These are phyloP conservation scores for Sinapis alba DNA, from an alignment of 441 rosid species.

Conservation along the genomic window DNA sequence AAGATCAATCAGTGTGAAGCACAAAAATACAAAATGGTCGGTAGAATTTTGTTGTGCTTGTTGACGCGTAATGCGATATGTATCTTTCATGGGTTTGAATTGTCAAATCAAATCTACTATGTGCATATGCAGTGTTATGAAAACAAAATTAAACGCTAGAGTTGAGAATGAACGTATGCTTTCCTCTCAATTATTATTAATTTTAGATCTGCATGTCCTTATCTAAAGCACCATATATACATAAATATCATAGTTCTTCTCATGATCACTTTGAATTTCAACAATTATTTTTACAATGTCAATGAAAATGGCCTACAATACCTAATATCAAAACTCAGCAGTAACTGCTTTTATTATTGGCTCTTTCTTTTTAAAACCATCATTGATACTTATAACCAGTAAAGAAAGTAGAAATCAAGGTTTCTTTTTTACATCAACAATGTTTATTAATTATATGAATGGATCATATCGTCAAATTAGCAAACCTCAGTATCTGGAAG, in stretches of 20 bases:
- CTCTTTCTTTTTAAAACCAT: background rate
- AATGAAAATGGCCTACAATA: constrained; percentile 28
- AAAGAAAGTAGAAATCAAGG: background rate
- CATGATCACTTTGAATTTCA: background rate
- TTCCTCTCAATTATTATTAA: constrained; percentile 26
- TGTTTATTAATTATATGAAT: background rate
- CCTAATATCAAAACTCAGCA: constrained; percentile 21
- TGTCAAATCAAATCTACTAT: constrained; percentile 38
- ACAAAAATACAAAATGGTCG: constrained; percentile 32
- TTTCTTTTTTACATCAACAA: background rate
- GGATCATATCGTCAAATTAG: background rate
- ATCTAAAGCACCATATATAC: constrained; percentile 17
- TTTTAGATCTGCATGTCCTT: constrained; percentile 20
- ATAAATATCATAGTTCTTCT: background rate
- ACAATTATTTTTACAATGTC: constrained; percentile 14
- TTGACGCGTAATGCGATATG: constrained; percentile 34
- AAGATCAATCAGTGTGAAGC: constrained; percentile 20
- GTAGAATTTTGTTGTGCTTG: constrained; percentile 33
- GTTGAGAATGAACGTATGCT: background rate
- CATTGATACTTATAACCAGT: background rate
- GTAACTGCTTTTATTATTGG: constrained; percentile 6
- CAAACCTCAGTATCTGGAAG: background rate
- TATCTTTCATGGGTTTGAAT: constrained; percentile 29
- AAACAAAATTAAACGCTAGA: constrained; percentile 10
- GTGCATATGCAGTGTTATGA: constrained; percentile 8